These are phyloP conservation scores for Pleurotus tuoliensis DNA, from an alignment of 768 basidiomycete genomes.

Conservation along the genomic window DNA sequence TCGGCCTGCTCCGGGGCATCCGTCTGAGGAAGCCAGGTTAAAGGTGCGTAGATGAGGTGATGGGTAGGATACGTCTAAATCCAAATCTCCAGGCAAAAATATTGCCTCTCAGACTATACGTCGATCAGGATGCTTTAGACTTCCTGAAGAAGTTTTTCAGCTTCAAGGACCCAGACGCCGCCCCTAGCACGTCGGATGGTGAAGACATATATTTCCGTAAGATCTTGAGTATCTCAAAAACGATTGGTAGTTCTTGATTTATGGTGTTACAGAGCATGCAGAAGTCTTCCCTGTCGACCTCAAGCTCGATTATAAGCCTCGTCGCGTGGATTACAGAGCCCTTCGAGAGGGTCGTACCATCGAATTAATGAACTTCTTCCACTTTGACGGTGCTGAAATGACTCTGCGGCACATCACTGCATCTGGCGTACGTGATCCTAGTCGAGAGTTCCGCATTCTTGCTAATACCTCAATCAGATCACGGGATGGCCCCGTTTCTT, in stretches of 20 bases:
- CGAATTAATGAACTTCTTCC: slow-evolving; percentile 99
- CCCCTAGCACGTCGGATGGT: slow-evolving; percentile 28
- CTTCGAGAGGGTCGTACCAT: slow-evolving; percentile 88
- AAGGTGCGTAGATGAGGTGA: slow-evolving; percentile 44
- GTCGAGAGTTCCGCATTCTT: background rate
- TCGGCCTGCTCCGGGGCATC: slow-evolving; percentile 62
- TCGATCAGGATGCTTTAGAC: slow-evolving; percentile 98
- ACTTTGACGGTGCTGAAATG: slow-evolving; percentile 99
- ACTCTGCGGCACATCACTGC: slow-evolving; percentile 90
- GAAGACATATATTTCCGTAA: slow-evolving; percentile 73
- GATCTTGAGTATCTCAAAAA: slow-evolving; percentile 18
- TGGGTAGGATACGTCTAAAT: background rate
- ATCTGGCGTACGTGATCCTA: slow-evolving; percentile 65
- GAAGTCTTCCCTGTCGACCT: slow-evolving; percentile 94
- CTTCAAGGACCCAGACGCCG: slow-evolving; percentile 64
- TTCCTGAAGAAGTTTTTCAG: slow-evolving; percentile 96
- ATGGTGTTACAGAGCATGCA: slow-evolving; percentile 63
- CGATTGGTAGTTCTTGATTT: background rate
- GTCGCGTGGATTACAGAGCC: slow-evolving; percentile 91
- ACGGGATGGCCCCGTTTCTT: slow-evolving; percentile 91
- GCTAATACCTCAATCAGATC: slow-evolving; percentile 45
- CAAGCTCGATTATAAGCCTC: slow-evolving; percentile 97
- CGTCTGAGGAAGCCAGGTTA: slow-evolving; percentile 74
- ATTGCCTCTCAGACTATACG: slow-evolving; percentile 84
- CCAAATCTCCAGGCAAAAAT: slow-evolving; percentile 72